Percentiles rank a stretch among this genome's conserved stretches.
Conservation (phyloP, 106 monocot genomes). For the Acorus calamus region DNA sequence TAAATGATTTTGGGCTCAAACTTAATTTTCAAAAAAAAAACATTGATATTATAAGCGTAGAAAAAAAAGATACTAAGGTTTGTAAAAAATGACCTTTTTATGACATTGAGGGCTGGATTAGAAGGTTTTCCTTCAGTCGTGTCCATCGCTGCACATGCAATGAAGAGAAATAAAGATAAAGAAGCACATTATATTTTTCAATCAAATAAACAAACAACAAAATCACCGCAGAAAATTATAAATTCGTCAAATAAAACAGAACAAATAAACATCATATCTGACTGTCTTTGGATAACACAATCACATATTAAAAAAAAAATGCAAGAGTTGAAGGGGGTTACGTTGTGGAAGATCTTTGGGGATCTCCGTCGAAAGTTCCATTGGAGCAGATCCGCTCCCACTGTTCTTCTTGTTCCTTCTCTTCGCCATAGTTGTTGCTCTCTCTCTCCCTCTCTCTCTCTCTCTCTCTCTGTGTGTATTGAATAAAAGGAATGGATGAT, state of each 20-base stretch:
- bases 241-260: too few species aligned
- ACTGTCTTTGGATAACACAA: too few species aligned
- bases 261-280: too few species aligned
- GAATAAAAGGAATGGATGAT: too few species aligned
- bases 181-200: neutral
- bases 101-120: neutral
- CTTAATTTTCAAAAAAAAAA: too few species aligned
- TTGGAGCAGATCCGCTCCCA: neutral
- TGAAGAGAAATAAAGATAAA: neutral
- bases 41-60: too few species aligned
- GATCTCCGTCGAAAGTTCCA: neutral
- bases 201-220: too few species aligned
- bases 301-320: neutral
- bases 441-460: too few species aligned
- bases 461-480: too few species aligned
- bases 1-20: too few species aligned
- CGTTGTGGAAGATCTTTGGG: neutral
- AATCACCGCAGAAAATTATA: too few species aligned
- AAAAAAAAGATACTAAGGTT: too few species aligned
- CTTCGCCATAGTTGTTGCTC: conserved; percentile 3
- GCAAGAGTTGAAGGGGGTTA: neutral
- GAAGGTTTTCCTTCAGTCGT: neutral
- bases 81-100: neutral
- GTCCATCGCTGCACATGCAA: conserved; percentile 2
- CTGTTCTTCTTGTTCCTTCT: conserved; percentile 4